Conservation (phyloP, 345 rosid genomes). For the Pelargonium nanum region DNA sequence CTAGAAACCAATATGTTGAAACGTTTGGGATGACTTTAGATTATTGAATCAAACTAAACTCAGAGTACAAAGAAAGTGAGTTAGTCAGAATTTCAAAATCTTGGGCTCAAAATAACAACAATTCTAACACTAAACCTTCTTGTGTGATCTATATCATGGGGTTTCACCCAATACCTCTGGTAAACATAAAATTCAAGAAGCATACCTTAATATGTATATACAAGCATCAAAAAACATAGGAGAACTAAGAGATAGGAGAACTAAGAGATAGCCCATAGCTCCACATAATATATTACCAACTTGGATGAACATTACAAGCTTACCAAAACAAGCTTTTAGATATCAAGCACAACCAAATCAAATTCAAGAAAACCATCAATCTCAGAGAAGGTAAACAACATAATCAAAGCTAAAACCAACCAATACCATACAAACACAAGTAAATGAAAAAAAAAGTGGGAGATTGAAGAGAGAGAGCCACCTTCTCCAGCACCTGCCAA, state of each 20-base stretch:
- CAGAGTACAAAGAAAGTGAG: neutral
- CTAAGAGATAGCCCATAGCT: neutral
- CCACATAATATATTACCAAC: neutral
- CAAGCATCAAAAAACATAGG: too few relatives aligned
- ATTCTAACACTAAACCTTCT: too few relatives aligned
- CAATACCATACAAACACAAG: neutral
- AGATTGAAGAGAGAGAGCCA: constrained; percentile 15
- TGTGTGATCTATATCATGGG: too few relatives aligned
- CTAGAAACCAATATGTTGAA: neutral
- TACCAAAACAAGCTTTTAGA: neutral
- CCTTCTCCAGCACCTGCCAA: constrained; percentile 65
- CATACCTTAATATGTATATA: too few relatives aligned
- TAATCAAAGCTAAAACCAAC: neutral
- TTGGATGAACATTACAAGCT: neutral
- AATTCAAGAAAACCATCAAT: neutral
- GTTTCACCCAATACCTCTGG: too few relatives aligned
- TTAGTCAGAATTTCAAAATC: neutral
- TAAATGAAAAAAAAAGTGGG: neutral
- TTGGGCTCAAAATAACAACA: neutral
- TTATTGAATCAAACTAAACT: too few relatives aligned
- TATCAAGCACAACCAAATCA: neutral
- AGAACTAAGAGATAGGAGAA: too few relatives aligned
- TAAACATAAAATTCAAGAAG: too few relatives aligned
- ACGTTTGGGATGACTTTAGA: too few relatives aligned
- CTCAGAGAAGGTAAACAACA: neutral